A percentile compares a stretch with the other conserved stretches of the same genome.
phyloP scores from a whole-genome alignment of 257 asterid genomes.

The Sherardia arvensis region DNA sequence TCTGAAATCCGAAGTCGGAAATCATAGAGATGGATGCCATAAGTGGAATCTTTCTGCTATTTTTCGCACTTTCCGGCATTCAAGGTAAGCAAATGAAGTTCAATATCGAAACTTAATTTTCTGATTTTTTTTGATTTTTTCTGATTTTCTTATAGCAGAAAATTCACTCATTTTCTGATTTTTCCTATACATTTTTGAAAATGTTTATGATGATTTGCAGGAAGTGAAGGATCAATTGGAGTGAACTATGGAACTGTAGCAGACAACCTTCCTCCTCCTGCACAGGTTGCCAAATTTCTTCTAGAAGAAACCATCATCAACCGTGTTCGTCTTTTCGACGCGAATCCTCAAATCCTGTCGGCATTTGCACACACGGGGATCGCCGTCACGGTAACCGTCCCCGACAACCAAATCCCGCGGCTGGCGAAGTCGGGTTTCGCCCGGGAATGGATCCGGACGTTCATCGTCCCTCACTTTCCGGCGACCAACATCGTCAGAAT shows the following conservation, averaged over 20 bases:
- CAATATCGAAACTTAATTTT: too few species aligned
- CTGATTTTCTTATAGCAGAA: too few species aligned
- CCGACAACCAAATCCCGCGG: conserved; percentile 40
- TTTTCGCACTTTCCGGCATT: conserved; percentile 13
- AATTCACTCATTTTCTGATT: neutral
- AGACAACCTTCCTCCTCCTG: conserved; percentile 41
- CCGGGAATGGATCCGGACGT: conserved; percentile 40
- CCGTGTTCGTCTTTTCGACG: conserved; percentile 49
- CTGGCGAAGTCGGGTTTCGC: conserved; percentile 31
- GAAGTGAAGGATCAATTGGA: conserved; percentile 35
- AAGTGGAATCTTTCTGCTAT: conserved; percentile 10
- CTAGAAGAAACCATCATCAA: conserved; percentile 40
- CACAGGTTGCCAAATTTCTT: conserved; percentile 45
- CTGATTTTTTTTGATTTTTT: too few species aligned
- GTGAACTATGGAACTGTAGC: conserved; percentile 38
- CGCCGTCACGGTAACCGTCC: conserved; percentile 37
- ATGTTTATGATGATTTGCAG: conserved; percentile 19
- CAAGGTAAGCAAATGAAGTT: neutral
- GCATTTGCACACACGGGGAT: conserved; percentile 60
- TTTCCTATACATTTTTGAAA: neutral
- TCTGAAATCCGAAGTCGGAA: neutral
- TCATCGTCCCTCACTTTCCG: conserved; percentile 32
- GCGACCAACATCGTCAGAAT: conserved; percentile 48
- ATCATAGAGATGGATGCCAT: conserved; percentile 18
- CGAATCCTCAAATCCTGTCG: conserved; percentile 37